Evolutionary conservation across 176 grass and related monocot genomes (phyloP).

Genomic region (Raddia guianensis): DNA sequence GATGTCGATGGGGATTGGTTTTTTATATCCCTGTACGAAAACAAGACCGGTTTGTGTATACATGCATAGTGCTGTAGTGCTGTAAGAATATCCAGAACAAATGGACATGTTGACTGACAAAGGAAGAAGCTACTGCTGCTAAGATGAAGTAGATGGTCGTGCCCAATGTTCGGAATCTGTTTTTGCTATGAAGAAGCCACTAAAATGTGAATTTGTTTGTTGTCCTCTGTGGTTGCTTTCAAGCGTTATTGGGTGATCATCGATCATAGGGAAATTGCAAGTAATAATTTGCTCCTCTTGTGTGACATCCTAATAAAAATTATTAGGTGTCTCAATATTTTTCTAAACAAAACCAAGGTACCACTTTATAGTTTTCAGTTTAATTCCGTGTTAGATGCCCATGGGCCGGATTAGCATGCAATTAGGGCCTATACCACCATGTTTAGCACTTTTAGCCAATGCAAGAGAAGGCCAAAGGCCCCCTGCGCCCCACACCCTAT

Average conservation of each 20-base stretch:
- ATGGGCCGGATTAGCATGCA: too few relatives aligned
- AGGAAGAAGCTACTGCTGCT: neutral
- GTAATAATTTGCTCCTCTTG: neutral
- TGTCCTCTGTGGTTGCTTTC: neutral
- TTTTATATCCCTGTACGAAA: constrained; percentile 40
- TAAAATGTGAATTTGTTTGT: neutral
- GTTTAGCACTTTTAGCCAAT: too few relatives aligned
- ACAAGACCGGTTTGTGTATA: constrained; percentile 22
- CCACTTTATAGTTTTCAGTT: too few relatives aligned
- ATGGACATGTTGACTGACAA: neutral
- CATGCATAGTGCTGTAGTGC: neutral
- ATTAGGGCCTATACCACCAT: too few relatives aligned
- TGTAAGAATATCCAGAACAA: neutral
- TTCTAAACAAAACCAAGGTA: too few relatives aligned
- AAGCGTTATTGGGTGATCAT: neutral
- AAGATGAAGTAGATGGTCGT: neutral
- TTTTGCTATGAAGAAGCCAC: neutral
- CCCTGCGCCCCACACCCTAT: too few relatives aligned
- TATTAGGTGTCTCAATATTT: too few relatives aligned
- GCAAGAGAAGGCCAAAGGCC: too few relatives aligned
- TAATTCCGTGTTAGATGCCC: too few relatives aligned
- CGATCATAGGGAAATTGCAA: neutral
- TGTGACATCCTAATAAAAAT: too few relatives aligned
- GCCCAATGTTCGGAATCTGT: neutral
- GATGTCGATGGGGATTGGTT: constrained; percentile 32